A percentile compares a stretch with the other conserved stretches of the same genome.
phyloP scores from a whole-genome alignment of 1,139 yeast species.

The Yamadazyma songkhlaensis region DNA sequence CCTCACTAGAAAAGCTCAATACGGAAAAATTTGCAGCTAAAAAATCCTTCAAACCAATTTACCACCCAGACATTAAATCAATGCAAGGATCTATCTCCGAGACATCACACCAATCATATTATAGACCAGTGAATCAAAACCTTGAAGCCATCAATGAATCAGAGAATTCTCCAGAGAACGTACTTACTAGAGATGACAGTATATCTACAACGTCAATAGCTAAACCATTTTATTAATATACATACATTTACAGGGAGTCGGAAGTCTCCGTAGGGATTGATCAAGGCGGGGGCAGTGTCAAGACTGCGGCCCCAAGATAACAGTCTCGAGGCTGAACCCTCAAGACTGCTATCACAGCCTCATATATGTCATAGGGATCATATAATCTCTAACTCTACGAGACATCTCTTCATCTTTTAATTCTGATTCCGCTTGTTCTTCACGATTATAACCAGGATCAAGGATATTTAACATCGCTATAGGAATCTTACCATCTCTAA shows the following conservation, averaged over 20 bases:
- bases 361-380: constrained; percentile 35
- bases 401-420: constrained; percentile 33
- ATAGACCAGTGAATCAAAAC: constrained; percentile 3
- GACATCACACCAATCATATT: constrained; percentile 5
- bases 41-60: neutral
- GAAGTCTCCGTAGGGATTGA: too few species aligned
- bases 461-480: constrained; percentile 37
- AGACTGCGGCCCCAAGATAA: too few species aligned
- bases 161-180: neutral
- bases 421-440: constrained; percentile 11
- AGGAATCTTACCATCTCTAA: constrained; percentile 40
- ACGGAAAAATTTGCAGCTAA: neutral
- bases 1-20: constrained; percentile 5
- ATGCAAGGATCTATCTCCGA: constrained; percentile 21
- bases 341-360: constrained; percentile 1
- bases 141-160: constrained; percentile 5
- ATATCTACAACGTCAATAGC: constrained; percentile 9
- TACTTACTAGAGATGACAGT: constrained; percentile 11
- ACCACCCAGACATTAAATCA: constrained; percentile 20
- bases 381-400: constrained; percentile 33
- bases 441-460: constrained; percentile 32
- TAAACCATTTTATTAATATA: constrained; percentile 1
- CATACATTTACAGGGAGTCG: neutral
- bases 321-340: too few species aligned
- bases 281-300: too few species aligned